Conservation (phyloP, 2,329 filamentous ascomycete genomes). For the Ilyonectria robusta region DNA sequence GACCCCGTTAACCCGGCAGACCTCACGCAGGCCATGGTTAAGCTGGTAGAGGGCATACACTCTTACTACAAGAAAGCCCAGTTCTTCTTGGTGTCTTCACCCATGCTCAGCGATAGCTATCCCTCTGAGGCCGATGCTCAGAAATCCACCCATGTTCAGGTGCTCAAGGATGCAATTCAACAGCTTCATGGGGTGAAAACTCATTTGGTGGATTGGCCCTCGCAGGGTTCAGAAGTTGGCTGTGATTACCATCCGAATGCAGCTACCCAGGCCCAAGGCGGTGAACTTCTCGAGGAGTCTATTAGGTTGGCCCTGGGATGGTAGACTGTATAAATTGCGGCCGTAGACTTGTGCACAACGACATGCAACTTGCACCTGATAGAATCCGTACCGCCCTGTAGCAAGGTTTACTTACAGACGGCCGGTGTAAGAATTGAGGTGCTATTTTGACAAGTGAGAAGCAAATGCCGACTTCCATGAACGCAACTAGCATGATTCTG, state of each 20-base stretch:
- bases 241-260: slow-evolving; percentile 61
- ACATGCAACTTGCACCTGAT: background rate
- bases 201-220: slow-evolving; percentile 59
- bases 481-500: too few relatives aligned
- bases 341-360: background rate
- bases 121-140: slow-evolving; percentile 54
- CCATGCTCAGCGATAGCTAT: slow-evolving; percentile 57
- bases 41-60: slow-evolving; percentile 46
- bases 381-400: background rate
- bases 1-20: slow-evolving; percentile 47
- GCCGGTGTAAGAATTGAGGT: too few relatives aligned
- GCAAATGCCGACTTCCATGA: too few relatives aligned
- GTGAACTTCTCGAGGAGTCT: slow-evolving; percentile 47
- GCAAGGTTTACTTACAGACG: too few relatives aligned
- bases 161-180: slow-evolving; percentile 52
- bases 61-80: slow-evolving; percentile 53
- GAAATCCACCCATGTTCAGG: slow-evolving; percentile 54
- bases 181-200: slow-evolving; percentile 49
- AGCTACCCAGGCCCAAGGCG: slow-evolving; percentile 53
- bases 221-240: slow-evolving; percentile 56
- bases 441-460: too few relatives aligned
- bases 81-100: slow-evolving; percentile 58
- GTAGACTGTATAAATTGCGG: slow-evolving; percentile 10
- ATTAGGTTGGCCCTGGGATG: slow-evolving; percentile 39
- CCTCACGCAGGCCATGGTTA: slow-evolving; percentile 47